phyloP scores from a whole-genome alignment of 2,329 filamentous ascomycete genomes.

The Boeremia lycopersici region DNA sequence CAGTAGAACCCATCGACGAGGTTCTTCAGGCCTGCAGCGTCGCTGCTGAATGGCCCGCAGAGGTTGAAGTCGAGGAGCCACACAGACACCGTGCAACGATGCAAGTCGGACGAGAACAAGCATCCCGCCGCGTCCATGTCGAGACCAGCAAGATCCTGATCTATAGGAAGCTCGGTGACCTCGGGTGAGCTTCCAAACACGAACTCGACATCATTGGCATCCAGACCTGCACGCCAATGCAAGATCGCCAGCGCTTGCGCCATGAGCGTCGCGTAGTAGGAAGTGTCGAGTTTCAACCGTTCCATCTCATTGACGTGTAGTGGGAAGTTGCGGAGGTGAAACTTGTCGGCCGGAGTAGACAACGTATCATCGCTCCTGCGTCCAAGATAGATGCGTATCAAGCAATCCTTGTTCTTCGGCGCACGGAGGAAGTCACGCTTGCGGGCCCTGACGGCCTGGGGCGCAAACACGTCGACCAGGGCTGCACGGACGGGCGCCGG shows the following conservation, averaged over 20 bases:
- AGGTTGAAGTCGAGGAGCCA: not conserved
- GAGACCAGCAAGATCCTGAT: not conserved
- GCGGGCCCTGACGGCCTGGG: not conserved
- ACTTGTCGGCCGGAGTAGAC: conserved; percentile 16
- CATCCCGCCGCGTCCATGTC: not conserved
- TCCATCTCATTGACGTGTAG: conserved; percentile 59
- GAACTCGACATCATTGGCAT: conserved; percentile 1
- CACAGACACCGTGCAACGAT: not conserved
- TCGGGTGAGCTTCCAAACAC: conserved; percentile 24
- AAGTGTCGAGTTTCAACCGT: conserved; percentile 17
- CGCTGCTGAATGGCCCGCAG: conserved; percentile 28
- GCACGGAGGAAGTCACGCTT: not conserved
- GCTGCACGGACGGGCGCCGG: not conserved
- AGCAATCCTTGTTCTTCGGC: not conserved
- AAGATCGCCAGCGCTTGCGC: not conserved
- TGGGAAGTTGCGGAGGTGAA: conserved; percentile 57
- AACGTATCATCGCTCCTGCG: not conserved
- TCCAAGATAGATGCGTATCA: not conserved
- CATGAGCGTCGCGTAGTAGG: not conserved
- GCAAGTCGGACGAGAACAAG: not conserved
- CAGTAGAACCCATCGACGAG: conserved; percentile 10
- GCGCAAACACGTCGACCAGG: not conserved
- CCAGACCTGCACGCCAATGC: not conserved
- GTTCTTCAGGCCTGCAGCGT: not conserved
- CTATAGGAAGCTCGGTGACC: not conserved